Evolutionary conservation across 2,329 filamentous ascomycete species (phyloP).

Genomic region (Calonectria henricotiae): DNA sequence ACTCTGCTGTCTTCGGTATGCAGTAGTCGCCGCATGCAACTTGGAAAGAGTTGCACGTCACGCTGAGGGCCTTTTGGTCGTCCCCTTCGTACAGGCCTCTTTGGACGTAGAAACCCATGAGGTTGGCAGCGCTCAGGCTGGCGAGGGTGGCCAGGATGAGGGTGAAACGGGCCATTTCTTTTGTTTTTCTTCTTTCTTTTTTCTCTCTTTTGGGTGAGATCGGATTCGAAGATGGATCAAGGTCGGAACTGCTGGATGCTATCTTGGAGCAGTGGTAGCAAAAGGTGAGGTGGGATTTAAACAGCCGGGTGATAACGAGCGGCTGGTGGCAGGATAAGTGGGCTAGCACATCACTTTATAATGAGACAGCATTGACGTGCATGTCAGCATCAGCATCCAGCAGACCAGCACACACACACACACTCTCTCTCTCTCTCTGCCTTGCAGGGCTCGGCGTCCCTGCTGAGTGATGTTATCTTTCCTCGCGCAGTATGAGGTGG

Average conservation of each 20-base stretch:
- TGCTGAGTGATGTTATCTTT: neutral
- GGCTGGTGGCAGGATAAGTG: slow-evolving; percentile 8
- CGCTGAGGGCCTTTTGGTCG: neutral
- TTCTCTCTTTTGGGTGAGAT: neutral
- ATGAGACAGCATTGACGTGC: too few species aligned
- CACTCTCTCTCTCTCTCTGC: neutral
- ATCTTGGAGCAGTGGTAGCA: neutral
- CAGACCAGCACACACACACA: too few species aligned
- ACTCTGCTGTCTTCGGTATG: neutral
- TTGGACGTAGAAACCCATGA: slow-evolving; percentile 1
- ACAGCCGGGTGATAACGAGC: neutral
- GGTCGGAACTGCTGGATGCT: neutral
- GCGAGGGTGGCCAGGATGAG: neutral
- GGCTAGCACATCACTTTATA: neutral
- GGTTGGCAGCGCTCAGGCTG: neutral
- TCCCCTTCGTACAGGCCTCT: slow-evolving; percentile 7
- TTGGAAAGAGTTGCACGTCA: neutral
- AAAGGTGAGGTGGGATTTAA: neutral
- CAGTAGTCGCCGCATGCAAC: slow-evolving; percentile 3
- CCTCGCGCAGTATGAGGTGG: neutral
- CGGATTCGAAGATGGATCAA: neutral
- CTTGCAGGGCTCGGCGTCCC: neutral
- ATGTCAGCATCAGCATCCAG: neutral
- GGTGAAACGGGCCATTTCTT: neutral
- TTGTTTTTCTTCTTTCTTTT: too few species aligned